Evolutionary conservation across 495 filamentous ascomycete genomes (phyloP).

Genomic region (Aspergillus carlsbadensis): DNA sequence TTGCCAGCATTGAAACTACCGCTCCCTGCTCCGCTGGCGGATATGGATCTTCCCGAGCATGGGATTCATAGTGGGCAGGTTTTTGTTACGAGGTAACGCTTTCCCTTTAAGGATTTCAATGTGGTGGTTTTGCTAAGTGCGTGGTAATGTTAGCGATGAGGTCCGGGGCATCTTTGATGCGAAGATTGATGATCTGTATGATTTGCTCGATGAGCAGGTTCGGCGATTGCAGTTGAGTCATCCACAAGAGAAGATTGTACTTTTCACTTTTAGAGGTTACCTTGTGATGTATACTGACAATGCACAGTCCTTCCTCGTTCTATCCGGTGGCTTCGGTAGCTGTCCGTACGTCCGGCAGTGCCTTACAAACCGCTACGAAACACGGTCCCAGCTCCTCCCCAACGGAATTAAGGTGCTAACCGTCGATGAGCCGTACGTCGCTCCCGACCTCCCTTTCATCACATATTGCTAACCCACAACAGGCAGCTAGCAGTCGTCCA

Average conservation of each 20-base stretch:
- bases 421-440: slow-evolving; percentile 49
- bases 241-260: slow-evolving; percentile 47
- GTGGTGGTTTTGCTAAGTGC: background rate
- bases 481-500: slow-evolving; percentile 58
- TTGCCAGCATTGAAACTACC: background rate
- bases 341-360: slow-evolving; percentile 56
- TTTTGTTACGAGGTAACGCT: background rate
- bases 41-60: slow-evolving; percentile 4
- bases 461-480: background rate
- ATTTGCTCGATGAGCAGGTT: slow-evolving; percentile 54
- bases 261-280: no score
- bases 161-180: slow-evolving; percentile 44
- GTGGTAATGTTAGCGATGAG: background rate
- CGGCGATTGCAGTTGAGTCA: slow-evolving; percentile 45
- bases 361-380: slow-evolving; percentile 39
- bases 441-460: background rate
- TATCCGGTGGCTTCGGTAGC: slow-evolving; percentile 66
- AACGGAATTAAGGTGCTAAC: slow-evolving; percentile 43
- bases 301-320: slow-evolving; percentile 42
- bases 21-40: background rate
- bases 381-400: slow-evolving; percentile 30
- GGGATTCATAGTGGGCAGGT: slow-evolving; percentile 5
- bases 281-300: background rate
- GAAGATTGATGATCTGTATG: slow-evolving; percentile 52
- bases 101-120: background rate